A percentile compares a stretch with the other conserved stretches of the same genome.
These are phyloP conservation scores for Fusarium phyllophilum DNA, from an alignment of 2,329 filamentous ascomycete genomes.

Conservation along the genomic window DNA sequence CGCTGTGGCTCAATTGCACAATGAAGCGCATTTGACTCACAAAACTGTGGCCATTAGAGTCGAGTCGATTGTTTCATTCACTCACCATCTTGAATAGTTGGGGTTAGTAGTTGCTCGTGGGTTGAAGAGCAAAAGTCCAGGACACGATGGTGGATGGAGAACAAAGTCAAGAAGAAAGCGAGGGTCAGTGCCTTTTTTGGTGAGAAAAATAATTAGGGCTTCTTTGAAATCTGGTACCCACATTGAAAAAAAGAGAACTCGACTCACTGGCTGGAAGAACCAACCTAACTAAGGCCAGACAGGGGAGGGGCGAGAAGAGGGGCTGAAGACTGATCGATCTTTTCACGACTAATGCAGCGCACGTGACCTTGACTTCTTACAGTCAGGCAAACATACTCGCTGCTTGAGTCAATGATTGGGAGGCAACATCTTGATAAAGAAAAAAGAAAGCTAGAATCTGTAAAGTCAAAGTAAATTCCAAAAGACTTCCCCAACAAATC, in stretches of 20 bases:
- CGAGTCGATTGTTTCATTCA: conserved; percentile 44
- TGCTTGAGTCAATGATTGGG: conserved; percentile 17
- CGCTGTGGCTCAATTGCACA: conserved; percentile 49
- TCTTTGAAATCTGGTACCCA: conserved; percentile 33
- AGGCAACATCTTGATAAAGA: background rate
- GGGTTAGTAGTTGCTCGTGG: conserved; percentile 51
- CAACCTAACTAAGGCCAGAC: background rate
- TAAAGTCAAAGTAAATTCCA: conserved; percentile 1
- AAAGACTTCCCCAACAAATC: background rate
- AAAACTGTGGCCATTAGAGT: conserved; percentile 54
- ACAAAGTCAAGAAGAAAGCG: conserved; percentile 43
- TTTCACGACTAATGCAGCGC: background rate
- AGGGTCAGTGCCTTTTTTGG: conserved; percentile 40
- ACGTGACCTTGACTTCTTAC: conserved; percentile 35
- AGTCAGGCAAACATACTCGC: conserved; percentile 24
- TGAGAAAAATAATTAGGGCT: conserved; percentile 53
- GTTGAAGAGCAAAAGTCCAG: conserved; percentile 49
- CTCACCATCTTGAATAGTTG: conserved; percentile 57
- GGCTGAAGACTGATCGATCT: conserved; percentile 5
- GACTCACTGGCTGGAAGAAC: conserved; percentile 5
- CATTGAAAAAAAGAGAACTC: background rate
- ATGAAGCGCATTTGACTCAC: conserved; percentile 48
- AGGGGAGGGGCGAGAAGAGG: conserved; percentile 7
- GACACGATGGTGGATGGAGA: conserved; percentile 46
- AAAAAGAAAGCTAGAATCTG: conserved; percentile 13